Conservation (phyloP, 2,329 filamentous ascomycete species). For the Metarhizium humberi region DNA sequence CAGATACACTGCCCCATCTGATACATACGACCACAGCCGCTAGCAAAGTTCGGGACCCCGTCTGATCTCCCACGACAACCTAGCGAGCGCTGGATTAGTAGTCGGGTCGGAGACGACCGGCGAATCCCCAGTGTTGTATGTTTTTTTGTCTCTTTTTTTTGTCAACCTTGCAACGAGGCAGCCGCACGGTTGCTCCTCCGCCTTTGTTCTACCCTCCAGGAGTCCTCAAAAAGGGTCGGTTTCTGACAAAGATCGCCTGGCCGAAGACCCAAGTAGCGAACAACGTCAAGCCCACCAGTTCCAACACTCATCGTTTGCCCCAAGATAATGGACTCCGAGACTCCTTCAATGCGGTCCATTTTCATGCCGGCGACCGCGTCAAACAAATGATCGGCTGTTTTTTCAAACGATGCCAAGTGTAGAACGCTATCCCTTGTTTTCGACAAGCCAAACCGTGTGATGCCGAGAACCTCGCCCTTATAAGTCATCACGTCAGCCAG, state of each 20-base stretch:
- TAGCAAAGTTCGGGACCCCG: too few species aligned
- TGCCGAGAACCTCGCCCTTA: conserved; percentile 91
- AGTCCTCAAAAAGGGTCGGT: neutral
- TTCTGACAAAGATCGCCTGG: conserved; percentile 19
- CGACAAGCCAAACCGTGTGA: conserved; percentile 87
- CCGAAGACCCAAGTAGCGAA: conserved; percentile 61
- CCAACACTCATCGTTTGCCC: conserved; percentile 88
- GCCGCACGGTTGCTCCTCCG: too few species aligned
- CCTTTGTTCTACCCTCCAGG: neutral
- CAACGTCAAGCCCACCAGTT: conserved; percentile 84
- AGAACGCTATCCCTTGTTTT: conserved; percentile 94
- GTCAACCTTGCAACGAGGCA: too few species aligned
- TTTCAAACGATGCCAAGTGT: conserved; percentile 92
- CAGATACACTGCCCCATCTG: too few species aligned
- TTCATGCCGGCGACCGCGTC: conserved; percentile 89
- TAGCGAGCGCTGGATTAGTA: too few species aligned
- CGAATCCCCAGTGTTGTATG: too few species aligned
- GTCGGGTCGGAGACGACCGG: too few species aligned
- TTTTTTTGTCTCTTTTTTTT: too few species aligned
- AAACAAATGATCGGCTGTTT: conserved; percentile 94
- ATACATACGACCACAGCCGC: too few species aligned
- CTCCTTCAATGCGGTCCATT: conserved; percentile 80
- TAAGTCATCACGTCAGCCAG: conserved; percentile 97
- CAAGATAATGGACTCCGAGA: conserved; percentile 96
- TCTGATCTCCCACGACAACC: too few species aligned